phyloP scores from a whole-genome alignment of 805 yeast species.

The Wickerhamomyces tratensis region DNA sequence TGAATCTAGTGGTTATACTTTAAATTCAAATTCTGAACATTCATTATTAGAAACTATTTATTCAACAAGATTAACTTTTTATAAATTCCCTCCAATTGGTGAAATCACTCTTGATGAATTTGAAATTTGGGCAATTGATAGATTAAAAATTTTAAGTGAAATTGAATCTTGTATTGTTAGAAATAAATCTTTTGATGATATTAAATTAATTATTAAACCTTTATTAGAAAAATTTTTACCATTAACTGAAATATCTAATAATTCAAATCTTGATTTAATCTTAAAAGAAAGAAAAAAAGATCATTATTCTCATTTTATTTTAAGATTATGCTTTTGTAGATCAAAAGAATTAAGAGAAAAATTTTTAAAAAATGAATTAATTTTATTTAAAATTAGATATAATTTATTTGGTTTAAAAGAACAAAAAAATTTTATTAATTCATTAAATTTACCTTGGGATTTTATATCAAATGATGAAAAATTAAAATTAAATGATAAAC shows the following conservation, averaged over 20 bases:
- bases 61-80: slow-evolving; percentile 61
- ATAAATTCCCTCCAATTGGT: slow-evolving; percentile 64
- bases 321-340: slow-evolving; percentile 85
- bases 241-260: slow-evolving; percentile 28
- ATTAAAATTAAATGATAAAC: slow-evolving; percentile 30
- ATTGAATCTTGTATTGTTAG: slow-evolving; percentile 69
- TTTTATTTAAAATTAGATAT: slow-evolving; percentile 67
- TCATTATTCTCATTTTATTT: slow-evolving; percentile 82
- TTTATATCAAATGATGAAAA: slow-evolving; percentile 59
- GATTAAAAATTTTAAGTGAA: slow-evolving; percentile 75
- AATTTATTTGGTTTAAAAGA: slow-evolving; percentile 52
- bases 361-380: slow-evolving; percentile 68
- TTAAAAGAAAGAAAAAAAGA: slow-evolving; percentile 62
- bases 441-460: slow-evolving; percentile 64
- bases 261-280: slow-evolving; percentile 21
- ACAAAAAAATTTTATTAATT: slow-evolving; percentile 59
- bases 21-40: slow-evolving; percentile 21
- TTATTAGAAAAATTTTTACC: slow-evolving; percentile 59
- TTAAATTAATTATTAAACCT: slow-evolving; percentile 57
- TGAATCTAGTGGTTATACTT: slow-evolving; percentile 27
- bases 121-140: slow-evolving; percentile 92
- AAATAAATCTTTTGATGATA: slow-evolving; percentile 53
- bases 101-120: slow-evolving; percentile 90
- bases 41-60: slow-evolving; percentile 30
- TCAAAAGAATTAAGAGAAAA: slow-evolving; percentile 73